A percentile compares a stretch with the other conserved stretches of the same genome.
Conservation (phyloP, 2,329 filamentous ascomycete genomes). For the Coccinonectria pachysandricola region DNA sequence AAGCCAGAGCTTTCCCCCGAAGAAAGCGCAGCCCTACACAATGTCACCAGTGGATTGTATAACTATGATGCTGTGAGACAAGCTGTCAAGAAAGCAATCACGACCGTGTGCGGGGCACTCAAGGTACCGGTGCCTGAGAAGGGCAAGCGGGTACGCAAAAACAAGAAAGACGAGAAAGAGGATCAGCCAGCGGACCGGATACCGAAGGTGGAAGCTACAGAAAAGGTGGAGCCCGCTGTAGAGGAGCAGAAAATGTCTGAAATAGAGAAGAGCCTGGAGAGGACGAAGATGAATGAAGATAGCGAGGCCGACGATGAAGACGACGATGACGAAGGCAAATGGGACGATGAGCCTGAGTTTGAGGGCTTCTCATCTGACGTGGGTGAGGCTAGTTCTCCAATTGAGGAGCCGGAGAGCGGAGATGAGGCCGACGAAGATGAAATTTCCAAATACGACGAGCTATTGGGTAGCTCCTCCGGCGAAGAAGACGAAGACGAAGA, state of each 20-base stretch:
- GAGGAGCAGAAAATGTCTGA: conserved; percentile 13
- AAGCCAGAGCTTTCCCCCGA: conserved; percentile 43
- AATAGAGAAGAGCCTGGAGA: conserved; percentile 8
- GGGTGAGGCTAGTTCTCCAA: conserved; percentile 13
- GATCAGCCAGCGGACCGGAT: conserved; percentile 19
- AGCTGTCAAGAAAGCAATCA: conserved; percentile 37
- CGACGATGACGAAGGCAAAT: conserved; percentile 23
- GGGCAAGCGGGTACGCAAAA: conserved; percentile 21
- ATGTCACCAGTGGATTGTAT: conserved; percentile 49
- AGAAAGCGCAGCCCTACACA: conserved; percentile 41
- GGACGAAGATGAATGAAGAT: conserved; percentile 6
- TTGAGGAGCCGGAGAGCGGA: conserved; percentile 9
- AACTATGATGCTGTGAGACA: conserved; percentile 41
- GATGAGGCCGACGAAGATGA: conserved; percentile 24
- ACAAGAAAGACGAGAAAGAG: conserved; percentile 22
- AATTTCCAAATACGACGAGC: conserved; percentile 32
- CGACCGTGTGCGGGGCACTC: conserved; percentile 37
- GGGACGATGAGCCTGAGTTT: conserved; percentile 28
- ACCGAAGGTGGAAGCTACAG: conserved; percentile 11
- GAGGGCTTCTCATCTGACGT: conserved; percentile 25
- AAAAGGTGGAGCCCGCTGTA: conserved; percentile 6
- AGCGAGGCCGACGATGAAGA: conserved; percentile 1
- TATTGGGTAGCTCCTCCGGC: conserved; percentile 35
- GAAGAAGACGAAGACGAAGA: conserved; percentile 29
- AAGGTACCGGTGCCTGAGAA: conserved; percentile 37